A percentile compares a stretch with the other conserved stretches of the same genome.
phyloP scores from a whole-genome alignment of 305 asterid genomes.

The Plantago coronopus region DNA sequence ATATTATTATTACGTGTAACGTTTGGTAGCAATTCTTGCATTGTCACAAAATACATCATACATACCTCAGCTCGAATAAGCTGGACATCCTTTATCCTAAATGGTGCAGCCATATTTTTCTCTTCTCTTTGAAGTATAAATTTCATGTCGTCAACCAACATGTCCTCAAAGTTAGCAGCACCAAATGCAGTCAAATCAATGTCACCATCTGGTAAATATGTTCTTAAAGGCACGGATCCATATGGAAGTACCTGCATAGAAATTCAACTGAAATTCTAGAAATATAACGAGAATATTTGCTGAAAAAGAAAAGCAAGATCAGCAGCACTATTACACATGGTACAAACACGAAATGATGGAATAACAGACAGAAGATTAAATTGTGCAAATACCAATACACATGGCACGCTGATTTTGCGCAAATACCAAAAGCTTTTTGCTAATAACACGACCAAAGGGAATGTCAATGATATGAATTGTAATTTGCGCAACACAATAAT shows the following conservation, averaged over 20 bases:
- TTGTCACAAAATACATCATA: not conserved
- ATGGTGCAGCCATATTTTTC: conserved; percentile 41
- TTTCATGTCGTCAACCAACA: conserved; percentile 51
- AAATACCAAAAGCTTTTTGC: not conserved
- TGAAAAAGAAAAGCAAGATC: conserved; percentile 12
- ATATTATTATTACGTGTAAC: not conserved
- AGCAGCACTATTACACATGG: no score
- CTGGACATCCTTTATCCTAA: conserved; percentile 73
- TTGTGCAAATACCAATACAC: conserved; percentile 3
- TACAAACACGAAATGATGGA: no score
- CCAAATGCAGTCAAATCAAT: conserved; percentile 84
- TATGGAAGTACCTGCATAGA: conserved; percentile 72
- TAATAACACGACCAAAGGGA: no score
- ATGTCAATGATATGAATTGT: no score
- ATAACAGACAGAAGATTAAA: conserved; percentile 2
- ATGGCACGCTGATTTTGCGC: not conserved
- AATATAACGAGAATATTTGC: not conserved
- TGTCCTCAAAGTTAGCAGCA: conserved; percentile 53
- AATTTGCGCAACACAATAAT: no score
- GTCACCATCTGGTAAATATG: conserved; percentile 97
- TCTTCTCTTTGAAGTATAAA: conserved; percentile 63
- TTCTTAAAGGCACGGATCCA: conserved; percentile 90
- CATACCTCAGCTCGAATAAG: conserved; percentile 84
- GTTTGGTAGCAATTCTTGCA: not conserved
- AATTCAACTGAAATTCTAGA: conserved; percentile 21